phyloP scores from a whole-genome alignment of 768 basidiomycete species.

The Cubamyces lactineus region DNA sequence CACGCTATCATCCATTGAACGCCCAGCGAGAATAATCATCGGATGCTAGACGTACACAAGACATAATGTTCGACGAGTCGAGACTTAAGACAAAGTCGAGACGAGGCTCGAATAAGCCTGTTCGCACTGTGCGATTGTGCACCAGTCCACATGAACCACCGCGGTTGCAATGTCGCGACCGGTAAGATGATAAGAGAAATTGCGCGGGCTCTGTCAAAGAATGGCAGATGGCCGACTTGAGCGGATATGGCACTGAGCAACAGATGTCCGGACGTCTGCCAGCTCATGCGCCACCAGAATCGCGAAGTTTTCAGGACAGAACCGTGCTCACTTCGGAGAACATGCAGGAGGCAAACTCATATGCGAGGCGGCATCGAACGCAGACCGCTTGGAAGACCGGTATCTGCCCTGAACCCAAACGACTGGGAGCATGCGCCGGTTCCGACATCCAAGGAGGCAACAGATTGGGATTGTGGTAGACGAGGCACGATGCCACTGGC shows the following conservation, averaged over 20 bases:
- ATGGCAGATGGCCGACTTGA: constrained; percentile 18
- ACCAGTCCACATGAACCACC: background rate
- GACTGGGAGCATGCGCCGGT: constrained; percentile 2
- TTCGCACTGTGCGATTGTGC: constrained; percentile 3
- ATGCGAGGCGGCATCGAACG: background rate
- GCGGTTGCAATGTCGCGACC: background rate
- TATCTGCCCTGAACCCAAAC: background rate
- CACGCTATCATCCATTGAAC: constrained; percentile 1
- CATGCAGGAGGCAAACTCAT: background rate
- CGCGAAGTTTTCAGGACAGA: background rate
- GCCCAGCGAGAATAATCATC: background rate
- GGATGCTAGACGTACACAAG: background rate
- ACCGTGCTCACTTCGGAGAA: background rate
- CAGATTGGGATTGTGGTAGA: background rate
- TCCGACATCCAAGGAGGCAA: constrained; percentile 1
- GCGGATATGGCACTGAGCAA: background rate
- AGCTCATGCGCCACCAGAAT: constrained; percentile 2
- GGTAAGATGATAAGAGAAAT: background rate
- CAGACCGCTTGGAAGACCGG: background rate
- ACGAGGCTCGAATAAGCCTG: constrained; percentile 4
- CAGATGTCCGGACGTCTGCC: constrained; percentile 2
- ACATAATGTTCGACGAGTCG: background rate
- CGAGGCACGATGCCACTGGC: no score
- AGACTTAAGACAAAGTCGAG: background rate
- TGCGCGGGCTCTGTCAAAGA: constrained; percentile 3